A percentile compares a stretch with the other conserved stretches of the same genome.
phyloP scores from a whole-genome alignment of 2,329 filamentous ascomycete genomes.

The Alternaria panax region DNA sequence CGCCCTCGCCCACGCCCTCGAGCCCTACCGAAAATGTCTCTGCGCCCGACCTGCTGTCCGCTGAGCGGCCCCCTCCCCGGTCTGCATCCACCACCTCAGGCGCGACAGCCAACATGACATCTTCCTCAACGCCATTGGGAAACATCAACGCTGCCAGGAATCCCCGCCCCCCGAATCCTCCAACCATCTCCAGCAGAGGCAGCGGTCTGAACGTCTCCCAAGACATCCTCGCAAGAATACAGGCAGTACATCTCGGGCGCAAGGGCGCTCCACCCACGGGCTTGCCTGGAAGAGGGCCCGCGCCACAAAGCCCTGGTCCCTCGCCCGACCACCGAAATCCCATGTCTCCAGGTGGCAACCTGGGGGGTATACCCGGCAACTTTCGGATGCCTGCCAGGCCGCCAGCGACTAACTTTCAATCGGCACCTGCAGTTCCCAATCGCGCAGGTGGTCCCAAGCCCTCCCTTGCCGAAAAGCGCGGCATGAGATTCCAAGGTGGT shows the following conservation, averaged over 20 bases:
- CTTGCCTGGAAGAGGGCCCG: constrained; percentile 32
- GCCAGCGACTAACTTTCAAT: constrained; percentile 53
- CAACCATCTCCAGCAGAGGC: constrained; percentile 55
- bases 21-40: constrained; percentile 29
- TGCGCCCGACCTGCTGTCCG: constrained; percentile 29
- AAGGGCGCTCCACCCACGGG: constrained; percentile 61
- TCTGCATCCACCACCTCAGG: constrained; percentile 63
- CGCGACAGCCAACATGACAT: constrained; percentile 65
- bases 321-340: constrained; percentile 25
- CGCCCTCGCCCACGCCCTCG: constrained; percentile 36
- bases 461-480: constrained; percentile 72
- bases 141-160: constrained; percentile 73
- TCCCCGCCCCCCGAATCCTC: constrained; percentile 52
- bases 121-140: constrained; percentile 85
- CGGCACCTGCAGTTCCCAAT: constrained; percentile 57
- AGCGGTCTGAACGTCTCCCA: constrained; percentile 62
- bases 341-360: constrained; percentile 35
- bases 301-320: constrained; percentile 40
- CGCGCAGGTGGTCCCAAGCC: constrained; percentile 60
- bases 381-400: constrained; percentile 56
- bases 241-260: constrained; percentile 71
- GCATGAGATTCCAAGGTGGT: constrained; percentile 67
- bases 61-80: constrained; percentile 62
- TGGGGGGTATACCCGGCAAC: constrained; percentile 53
- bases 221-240: constrained; percentile 74